These are phyloP conservation scores for Groenewaldozyma auringiensis DNA, from an alignment of 1,139 yeast species.

Conservation along the genomic window DNA sequence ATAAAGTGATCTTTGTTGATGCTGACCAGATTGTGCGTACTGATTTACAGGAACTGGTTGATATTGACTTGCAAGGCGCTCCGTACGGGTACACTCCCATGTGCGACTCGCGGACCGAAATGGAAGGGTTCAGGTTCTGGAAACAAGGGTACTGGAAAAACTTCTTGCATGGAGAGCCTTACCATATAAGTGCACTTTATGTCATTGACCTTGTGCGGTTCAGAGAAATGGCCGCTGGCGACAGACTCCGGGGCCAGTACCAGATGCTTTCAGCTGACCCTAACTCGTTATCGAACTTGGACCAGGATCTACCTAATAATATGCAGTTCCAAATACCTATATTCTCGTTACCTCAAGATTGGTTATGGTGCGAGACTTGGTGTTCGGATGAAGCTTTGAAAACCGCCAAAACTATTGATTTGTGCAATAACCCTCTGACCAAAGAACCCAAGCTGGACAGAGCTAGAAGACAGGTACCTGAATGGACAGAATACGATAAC, in stretches of 20 bases:
- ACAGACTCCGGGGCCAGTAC: constrained; percentile 73
- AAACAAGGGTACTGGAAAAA: constrained; percentile 84
- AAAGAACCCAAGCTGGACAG: constrained; percentile 68
- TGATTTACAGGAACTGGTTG: constrained; percentile 61
- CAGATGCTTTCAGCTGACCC: constrained; percentile 77
- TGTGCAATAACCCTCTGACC: constrained; percentile 76
- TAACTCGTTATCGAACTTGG: constrained; percentile 69
- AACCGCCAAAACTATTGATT: constrained; percentile 68
- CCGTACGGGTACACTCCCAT: constrained; percentile 83
- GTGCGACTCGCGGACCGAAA: constrained; percentile 75
- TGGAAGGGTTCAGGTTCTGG: constrained; percentile 90
- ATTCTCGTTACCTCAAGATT: constrained; percentile 66
- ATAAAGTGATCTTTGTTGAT: constrained; percentile 75
- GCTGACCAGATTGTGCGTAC: constrained; percentile 75
- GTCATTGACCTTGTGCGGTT: constrained; percentile 69
- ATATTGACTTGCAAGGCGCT: constrained; percentile 62
- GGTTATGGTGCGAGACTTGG: constrained; percentile 96
- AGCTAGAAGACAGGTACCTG: constrained; percentile 69
- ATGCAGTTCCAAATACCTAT: constrained; percentile 63
- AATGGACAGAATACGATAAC: constrained; percentile 62
- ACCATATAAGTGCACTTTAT: constrained; percentile 80
- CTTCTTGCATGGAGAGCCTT: constrained; percentile 47
- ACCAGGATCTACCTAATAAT: constrained; percentile 88
- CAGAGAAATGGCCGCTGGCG: constrained; percentile 66
- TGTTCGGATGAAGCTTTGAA: constrained; percentile 57